These are phyloP conservation scores for Linderina pennispora DNA, from an alignment of 192 early-diverging fungal species.

Conservation along the genomic window DNA sequence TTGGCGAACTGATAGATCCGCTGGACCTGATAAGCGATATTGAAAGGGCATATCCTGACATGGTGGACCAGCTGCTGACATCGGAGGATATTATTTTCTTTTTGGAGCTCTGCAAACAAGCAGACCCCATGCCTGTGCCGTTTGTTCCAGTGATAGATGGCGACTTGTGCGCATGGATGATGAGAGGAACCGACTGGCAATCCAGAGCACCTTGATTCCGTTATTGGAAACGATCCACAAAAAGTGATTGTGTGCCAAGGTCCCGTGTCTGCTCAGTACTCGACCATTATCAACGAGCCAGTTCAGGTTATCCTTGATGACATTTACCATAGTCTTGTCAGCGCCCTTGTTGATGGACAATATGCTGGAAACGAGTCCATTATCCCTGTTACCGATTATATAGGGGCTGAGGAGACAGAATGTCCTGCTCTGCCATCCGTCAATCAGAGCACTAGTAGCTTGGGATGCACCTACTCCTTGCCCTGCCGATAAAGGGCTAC, in stretches of 20 bases:
- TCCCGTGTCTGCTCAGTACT: background rate
- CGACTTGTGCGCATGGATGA: background rate
- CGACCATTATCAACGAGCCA: background rate
- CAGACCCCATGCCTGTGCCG: conserved; percentile 81
- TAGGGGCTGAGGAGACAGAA: conserved; percentile 26
- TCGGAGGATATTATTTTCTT: conserved; percentile 34
- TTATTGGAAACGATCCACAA: background rate
- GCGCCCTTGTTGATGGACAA: no score
- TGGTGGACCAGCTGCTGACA: no score
- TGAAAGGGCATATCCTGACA: conserved; percentile 3
- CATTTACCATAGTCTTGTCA: background rate
- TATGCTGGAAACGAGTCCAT: no score
- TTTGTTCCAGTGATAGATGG: conserved; percentile 60
- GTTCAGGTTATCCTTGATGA: background rate
- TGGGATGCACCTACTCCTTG: conserved; percentile 8
- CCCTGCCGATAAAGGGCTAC: background rate
- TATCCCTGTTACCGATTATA: conserved; percentile 79
- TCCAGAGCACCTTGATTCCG: background rate
- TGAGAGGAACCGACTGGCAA: background rate
- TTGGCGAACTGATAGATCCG: no score
- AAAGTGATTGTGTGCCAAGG: background rate
- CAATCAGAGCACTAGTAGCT: background rate
- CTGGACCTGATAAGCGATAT: conserved; percentile 13
- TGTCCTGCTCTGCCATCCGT: background rate
- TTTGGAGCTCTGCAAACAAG: conserved; percentile 39